These are phyloP conservation scores for Neonectria ditissima DNA, from an alignment of 2,329 filamentous ascomycete species.

Conservation along the genomic window DNA sequence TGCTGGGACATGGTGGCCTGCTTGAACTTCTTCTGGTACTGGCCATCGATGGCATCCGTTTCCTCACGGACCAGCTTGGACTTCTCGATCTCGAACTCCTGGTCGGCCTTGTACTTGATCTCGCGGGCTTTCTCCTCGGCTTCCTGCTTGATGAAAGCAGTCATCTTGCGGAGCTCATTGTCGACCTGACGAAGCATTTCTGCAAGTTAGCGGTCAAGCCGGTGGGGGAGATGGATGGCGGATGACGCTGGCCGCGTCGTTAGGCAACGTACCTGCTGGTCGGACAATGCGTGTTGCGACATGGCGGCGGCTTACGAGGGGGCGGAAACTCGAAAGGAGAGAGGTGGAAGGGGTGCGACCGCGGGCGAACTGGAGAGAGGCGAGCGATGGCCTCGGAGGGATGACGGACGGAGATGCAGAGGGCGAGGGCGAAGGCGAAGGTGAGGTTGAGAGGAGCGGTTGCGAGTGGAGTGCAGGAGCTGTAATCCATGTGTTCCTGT, in stretches of 20 bases:
- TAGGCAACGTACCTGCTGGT: slow-evolving; percentile 82
- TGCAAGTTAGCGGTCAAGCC: slow-evolving; percentile 31
- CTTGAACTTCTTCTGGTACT: slow-evolving; percentile 99
- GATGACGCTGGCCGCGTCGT: slow-evolving; percentile 36
- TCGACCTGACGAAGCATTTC: slow-evolving; percentile 74
- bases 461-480: slow-evolving; percentile 42
- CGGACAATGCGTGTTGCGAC: slow-evolving; percentile 97
- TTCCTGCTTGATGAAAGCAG: slow-evolving; percentile 99
- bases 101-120: slow-evolving; percentile 98
- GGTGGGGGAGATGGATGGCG: slow-evolving; percentile 19
- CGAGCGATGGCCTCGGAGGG: slow-evolving; percentile 39
- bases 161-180: slow-evolving; percentile 99
- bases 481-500: slow-evolving; percentile 42
- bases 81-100: slow-evolving; percentile 99
- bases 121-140: slow-evolving; percentile 96
- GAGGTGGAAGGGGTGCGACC: slow-evolving; percentile 8
- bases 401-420: slow-evolving; percentile 35
- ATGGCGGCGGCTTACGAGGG: slow-evolving; percentile 66
- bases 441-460: slow-evolving; percentile 28
- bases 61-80: slow-evolving; percentile 98
- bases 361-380: slow-evolving; percentile 24
- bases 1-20: slow-evolving; percentile 98
- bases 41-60: slow-evolving; percentile 88
- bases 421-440: slow-evolving; percentile 7
- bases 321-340: slow-evolving; percentile 26